Base-by-base conservation (phyloP, 768 basidiomycete species). In the Xerocomellus chrysenteron region DNA sequence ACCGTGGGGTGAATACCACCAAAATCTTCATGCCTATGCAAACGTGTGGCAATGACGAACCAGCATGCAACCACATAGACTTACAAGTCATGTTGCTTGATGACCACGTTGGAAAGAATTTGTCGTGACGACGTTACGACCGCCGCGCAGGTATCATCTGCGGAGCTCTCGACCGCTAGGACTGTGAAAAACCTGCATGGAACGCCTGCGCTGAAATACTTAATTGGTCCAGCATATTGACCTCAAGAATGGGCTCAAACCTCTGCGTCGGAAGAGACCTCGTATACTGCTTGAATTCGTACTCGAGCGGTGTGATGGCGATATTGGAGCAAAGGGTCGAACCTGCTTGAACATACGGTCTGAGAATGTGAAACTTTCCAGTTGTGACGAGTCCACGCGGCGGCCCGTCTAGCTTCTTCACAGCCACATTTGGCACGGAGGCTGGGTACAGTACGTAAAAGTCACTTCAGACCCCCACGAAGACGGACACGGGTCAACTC, bases 91-190 rank as follows among this genome's bases (percentile, higher is more conserved):
- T 90, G 81, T 67, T 98, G 95, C 67, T 89, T 92, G 39, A 92
- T 74, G 57, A 98, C 87, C 5, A 98, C 82, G 69, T 94, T 96
- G 3, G 92, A 87, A 51, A 90, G 83, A 40, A 98, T 78, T 66
- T 77, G 65, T 19, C 84, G 80, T 9, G 81, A 75, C 1, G 87
- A 89, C 19, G 83, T 81, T 36, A 99, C 88, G 48, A 98, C 78
- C 1, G 95, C 89, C 16, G 87, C 92, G 64, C 94, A 96, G 1
- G 94, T 91, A 67, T 98, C 97, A 70, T 99, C 96, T 14, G 94
- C 93, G 13, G 92, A 94, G 2, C 88, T 87, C 72, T 97, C 94
- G 37, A 96, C 65, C 9, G 84, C 88, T 9, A 92, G 80, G 14
- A 91, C 84, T 1, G 83, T 88, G 65, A 90, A 85, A 21, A 33